Percentiles rank a stretch among this genome's conserved stretches.
Evolutionary conservation across 345 rosid species (phyloP).

Genomic region (Punica granatum): DNA sequence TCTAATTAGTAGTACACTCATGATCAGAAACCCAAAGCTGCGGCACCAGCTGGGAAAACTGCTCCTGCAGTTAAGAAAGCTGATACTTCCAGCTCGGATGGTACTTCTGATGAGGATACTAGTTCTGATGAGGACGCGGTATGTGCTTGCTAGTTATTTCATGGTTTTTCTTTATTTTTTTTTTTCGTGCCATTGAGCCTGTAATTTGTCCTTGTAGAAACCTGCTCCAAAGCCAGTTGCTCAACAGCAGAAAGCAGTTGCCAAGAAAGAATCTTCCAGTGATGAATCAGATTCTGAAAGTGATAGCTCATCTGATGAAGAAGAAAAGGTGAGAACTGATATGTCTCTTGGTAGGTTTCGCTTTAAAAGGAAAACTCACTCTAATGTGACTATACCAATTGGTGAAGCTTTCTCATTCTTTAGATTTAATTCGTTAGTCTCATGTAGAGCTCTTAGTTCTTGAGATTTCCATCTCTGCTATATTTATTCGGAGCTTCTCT

Average conservation of each 20-base stretch:
- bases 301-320: slow-evolving; percentile 11
- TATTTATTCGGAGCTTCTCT: neutral
- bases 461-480: neutral
- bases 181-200: neutral
- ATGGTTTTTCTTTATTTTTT: neutral
- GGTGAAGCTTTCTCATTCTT: neutral
- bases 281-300: slow-evolving; percentile 13
- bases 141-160: neutral
- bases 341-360: neutral
- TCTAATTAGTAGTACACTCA: neutral
- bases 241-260: slow-evolving; percentile 10
- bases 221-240: slow-evolving; percentile 7
- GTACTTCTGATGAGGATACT: slow-evolving; percentile 26
- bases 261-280: neutral
- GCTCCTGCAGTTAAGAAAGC: neutral
- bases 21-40: slow-evolving; percentile 15
- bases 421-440: neutral
- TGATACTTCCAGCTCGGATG: neutral
- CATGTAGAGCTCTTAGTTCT: neutral
- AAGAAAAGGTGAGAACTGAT: neutral
- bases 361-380: too few species aligned
- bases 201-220: neutral
- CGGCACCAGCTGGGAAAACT: slow-evolving; percentile 20
- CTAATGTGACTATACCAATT: neutral
- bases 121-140: slow-evolving; percentile 21